Conservation (phyloP, 306 rosid genomes). For the Canavalia gladiata region DNA sequence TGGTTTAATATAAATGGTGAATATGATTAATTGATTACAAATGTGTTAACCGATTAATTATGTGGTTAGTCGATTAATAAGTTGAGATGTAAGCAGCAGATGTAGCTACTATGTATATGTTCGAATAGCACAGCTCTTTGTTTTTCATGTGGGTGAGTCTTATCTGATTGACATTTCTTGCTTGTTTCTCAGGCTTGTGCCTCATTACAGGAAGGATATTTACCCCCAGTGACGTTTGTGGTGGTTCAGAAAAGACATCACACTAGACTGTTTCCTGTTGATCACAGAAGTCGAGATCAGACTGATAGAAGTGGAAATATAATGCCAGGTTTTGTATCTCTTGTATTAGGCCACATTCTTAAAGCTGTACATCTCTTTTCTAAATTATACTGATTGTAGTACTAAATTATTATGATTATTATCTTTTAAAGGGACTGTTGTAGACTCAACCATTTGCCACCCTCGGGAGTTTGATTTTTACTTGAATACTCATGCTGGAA, state of each 20-base stretch:
- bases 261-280: conserved; percentile 69
- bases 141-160: background rate
- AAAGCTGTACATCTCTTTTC: background rate
- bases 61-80: too few relatives aligned
- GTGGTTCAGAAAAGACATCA: conserved; percentile 89
- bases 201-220: conserved; percentile 58
- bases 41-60: too few relatives aligned
- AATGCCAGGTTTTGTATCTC: conserved; percentile 67
- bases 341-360: background rate
- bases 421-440: conserved; percentile 73
- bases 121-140: background rate
- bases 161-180: background rate
- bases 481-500: conserved; percentile 87
- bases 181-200: conserved; percentile 67
- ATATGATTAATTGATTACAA: too few relatives aligned
- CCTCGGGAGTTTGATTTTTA: conserved; percentile 79
- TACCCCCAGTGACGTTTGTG: conserved; percentile 69
- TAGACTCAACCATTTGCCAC: conserved; percentile 71
- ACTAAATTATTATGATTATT: background rate
- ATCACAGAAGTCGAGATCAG: conserved; percentile 22
- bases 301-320: conserved; percentile 76
- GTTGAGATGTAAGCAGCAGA: too few relatives aligned
- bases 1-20: too few relatives aligned
- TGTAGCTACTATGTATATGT: too few relatives aligned
- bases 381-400: background rate